Percentiles rank a stretch among this genome's conserved stretches.
phyloP scores from a whole-genome alignment of 2,329 filamentous ascomycete species.

The Aspergillus oerlinghausenensis region DNA sequence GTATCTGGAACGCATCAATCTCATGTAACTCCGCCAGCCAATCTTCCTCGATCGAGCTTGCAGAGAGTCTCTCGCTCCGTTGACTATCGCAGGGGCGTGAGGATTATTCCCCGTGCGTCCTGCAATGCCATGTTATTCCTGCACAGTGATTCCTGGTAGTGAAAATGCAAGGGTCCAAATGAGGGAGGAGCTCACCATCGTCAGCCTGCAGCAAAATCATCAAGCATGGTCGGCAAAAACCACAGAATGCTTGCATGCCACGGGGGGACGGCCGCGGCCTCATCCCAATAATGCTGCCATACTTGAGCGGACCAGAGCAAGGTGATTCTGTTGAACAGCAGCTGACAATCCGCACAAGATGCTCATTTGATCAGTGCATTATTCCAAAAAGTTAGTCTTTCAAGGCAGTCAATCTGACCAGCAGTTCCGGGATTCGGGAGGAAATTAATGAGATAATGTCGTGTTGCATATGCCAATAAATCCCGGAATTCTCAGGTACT shows the following conservation, averaged over 20 bases:
- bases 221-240: not conserved
- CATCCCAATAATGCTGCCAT: not conserved
- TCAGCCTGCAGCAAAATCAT: not conserved
- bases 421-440: not conserved
- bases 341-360: not conserved
- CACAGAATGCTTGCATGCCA: not conserved
- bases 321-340: not conserved
- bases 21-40: not conserved
- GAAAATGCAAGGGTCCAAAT: not conserved
- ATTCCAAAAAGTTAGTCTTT: not conserved
- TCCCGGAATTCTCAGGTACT: no score
- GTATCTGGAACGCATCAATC: not conserved
- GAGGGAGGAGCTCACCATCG: not conserved
- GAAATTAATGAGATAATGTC: not conserved
- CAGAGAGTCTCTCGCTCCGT: not conserved
- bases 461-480: not conserved
- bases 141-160: not conserved
- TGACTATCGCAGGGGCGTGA: not conserved
- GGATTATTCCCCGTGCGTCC: not conserved
- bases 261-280: not conserved
- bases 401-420: not conserved
- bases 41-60: not conserved
- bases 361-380: not conserved
- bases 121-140: not conserved
- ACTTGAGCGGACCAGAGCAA: not conserved